Base-by-base conservation (phyloP, 257 asterid species). In the Petunia axillaris region DNA sequence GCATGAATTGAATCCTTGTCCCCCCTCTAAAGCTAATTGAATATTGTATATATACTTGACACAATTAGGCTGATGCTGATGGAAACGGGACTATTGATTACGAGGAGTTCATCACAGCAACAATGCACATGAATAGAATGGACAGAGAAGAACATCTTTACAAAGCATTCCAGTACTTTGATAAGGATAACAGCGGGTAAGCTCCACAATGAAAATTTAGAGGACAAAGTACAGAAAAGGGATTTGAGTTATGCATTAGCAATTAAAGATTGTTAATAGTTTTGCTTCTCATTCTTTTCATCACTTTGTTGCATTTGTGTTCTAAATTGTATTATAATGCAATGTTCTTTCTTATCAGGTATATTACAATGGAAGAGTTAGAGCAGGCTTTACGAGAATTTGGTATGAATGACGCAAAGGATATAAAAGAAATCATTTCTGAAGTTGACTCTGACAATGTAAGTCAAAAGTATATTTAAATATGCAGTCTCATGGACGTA, bases 61-160 rank as follows among this genome's bases (percentile, higher is more conserved):
- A 50, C 3, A 37, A 35, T 13, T 50, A 87, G 94, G 94, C 94
- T 43, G 92, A 88, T 78, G 94, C 90, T 41, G 92, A 89, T 80
- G 92, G 94, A 46, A 87, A 89, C 46, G 92, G 92, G 39, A 86
- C 87, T 6, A 90, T 89, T 83, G 94, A 90, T 84, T 89, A 90
- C 37, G 91, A 90, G 78, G 94, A 90, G 68, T 89, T 90, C 89
- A 86, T 89, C 15, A 89, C 94, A 80, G 94, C 94, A 81, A 90
- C 91, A 50, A 90, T 89, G 94, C 92, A 89, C 39, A 84, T 86
- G 85, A 89, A 90, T 87, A 87, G 87, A 85, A 87, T 85, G 91
- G 94, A 87, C 83, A 87, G 90, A 81, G 94, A 90, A 79, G 92
- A 90, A 50, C 94, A 86, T 85, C 92, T 88, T n/a, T 88, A 90